Evolutionary conservation across 1,139 yeast species (phyloP), one percentile per base, ranked within the genome.

Genomic region (Protomyces arabidopsidicola): DNA sequence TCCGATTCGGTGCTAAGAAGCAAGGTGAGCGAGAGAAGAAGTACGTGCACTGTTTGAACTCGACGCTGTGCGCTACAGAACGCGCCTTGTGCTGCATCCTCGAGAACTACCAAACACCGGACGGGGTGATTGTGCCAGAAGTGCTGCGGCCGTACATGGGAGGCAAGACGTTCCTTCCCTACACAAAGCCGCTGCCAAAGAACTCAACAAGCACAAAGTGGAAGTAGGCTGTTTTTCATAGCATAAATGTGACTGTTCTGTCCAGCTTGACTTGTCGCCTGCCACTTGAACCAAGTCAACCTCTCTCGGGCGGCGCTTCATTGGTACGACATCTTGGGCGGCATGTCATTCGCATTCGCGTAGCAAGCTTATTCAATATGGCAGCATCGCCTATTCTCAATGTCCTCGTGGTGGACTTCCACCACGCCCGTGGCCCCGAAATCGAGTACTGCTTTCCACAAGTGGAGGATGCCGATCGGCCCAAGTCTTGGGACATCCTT

Each of bases 1-100:
- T 93, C 74, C 88, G 98, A 83, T 93, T 97, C 78, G 99, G 99
- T 76, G 88, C 91, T 73, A 93, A 93, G 82, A 90, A 93, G 79
- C 86, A 87, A 81, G 90, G 90, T 77, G 97, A 91, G 79, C 86
- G 86, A 71, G 97, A 91, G 75, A 93, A 93, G 90, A 91, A 88
- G 78, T 93, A 93, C 76, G 99, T 95, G 66, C 99, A 93, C 79
- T 93, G 98, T 80, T 84, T 93, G 81, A 93, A 93, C 84, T 90
- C 97, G 61, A 93, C 99, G 54, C 82, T 95, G 74, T 87, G 96
- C 76, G 99, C 99, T 63, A 93, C 98, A 67, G 95, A 93, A 82
- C 89, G 98, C 79, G 96, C 98, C 16, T 81, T 93, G 74, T 93
- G 98, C 81, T 93, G 98, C 82, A 82, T 93, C 69, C 82, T 95